Percentiles rank a stretch among this genome's conserved stretches.
Conservation (phyloP, 1,284 basidiomycete genomes). For the Rhodotorula sp. region DNA sequence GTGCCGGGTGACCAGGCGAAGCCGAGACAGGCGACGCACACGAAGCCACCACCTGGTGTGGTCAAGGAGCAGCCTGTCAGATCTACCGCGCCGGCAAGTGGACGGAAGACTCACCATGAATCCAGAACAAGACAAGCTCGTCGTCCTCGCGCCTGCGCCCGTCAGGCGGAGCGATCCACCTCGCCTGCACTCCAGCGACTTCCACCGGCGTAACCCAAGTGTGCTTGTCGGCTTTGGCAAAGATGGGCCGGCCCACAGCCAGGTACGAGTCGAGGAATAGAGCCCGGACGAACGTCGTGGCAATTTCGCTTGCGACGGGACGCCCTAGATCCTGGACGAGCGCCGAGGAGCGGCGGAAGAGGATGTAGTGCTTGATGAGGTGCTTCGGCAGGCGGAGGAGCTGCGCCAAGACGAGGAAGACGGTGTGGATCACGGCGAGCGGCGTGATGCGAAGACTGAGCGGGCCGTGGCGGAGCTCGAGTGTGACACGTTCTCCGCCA, state of each 20-base stretch:
- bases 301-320: background rate
- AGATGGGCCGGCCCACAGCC: background rate
- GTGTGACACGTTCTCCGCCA: background rate
- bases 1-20: background rate
- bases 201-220: constrained; percentile 16
- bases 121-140: constrained; percentile 21
- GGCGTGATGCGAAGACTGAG: background rate
- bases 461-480: background rate
- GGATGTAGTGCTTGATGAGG: constrained; percentile 22
- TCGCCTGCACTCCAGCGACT: constrained; percentile 2
- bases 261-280: background rate
- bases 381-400: constrained; percentile 18
- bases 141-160: constrained; percentile 11
- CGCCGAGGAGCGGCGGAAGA: constrained; percentile 15
- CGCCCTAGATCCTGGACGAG: constrained; percentile 20
- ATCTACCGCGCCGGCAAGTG: background rate
- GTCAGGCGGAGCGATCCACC: constrained; percentile 25
- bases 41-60: constrained; percentile 18
- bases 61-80: background rate
- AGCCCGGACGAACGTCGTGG: background rate
- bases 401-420: constrained; percentile 16
- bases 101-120: constrained; percentile 10
- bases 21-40: background rate
- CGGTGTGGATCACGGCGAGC: constrained; percentile 10
- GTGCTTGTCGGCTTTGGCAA: background rate